Conservation (phyloP, 148 eudicot genomes). For the Beta vulgaris region DNA sequence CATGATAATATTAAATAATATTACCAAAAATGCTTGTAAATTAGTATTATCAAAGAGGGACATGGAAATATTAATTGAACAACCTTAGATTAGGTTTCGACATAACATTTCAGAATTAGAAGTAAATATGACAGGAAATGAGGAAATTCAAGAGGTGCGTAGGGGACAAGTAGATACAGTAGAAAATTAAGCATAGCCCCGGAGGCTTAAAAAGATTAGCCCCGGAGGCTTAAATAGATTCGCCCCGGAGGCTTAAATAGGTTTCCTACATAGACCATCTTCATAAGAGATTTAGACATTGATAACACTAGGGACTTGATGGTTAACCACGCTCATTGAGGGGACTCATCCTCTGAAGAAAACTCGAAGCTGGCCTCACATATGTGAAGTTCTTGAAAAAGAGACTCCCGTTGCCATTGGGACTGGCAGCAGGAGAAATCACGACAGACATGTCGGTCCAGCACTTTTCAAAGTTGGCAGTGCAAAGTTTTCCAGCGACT, state of each 20-base stretch:
- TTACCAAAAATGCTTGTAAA: too few relatives aligned
- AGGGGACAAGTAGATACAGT: not conserved
- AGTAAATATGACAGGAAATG: not conserved
- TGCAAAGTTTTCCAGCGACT: constrained; percentile 66
- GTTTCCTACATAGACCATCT: not conserved
- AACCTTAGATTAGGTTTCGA: not conserved
- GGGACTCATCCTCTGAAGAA: constrained; percentile 46
- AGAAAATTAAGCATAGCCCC: not conserved
- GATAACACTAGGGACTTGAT: not conserved
- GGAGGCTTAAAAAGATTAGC: too few relatives aligned
- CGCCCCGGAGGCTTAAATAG: not conserved
- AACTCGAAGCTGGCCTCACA: constrained; percentile 59
- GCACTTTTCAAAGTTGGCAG: constrained; percentile 71
- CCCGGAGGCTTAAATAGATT: not conserved
- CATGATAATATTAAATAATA: too few relatives aligned
- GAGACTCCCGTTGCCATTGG: constrained; percentile 49
- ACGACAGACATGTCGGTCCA: constrained; percentile 75
- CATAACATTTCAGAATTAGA: not conserved
- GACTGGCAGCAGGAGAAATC: constrained; percentile 87
- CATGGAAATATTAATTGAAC: not conserved
- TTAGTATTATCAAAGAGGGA: not conserved
- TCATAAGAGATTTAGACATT: not conserved
- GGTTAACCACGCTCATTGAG: constrained; percentile 26
- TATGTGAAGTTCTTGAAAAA: constrained; percentile 74
- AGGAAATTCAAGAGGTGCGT: not conserved